phyloP scores from a whole-genome alignment of 495 filamentous ascomycete genomes.

The Neurospora cerealis region DNA sequence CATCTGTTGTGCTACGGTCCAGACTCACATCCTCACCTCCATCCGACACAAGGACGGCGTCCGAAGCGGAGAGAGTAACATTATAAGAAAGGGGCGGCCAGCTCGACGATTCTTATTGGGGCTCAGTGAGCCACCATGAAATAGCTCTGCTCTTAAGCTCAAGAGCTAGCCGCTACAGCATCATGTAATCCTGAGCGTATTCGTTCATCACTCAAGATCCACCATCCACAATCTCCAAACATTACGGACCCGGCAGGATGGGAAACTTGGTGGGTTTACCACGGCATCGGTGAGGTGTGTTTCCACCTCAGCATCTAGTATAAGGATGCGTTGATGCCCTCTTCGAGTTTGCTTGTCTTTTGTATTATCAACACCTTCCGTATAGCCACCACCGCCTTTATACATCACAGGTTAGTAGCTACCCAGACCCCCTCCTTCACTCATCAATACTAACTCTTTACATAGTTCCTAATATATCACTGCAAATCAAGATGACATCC shows the following conservation, averaged over 20 bases:
- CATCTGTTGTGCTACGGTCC: not conserved
- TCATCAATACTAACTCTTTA: not conserved
- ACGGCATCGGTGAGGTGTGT: not conserved
- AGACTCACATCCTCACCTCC: not conserved
- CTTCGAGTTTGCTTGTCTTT: not conserved
- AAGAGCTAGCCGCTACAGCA: not conserved
- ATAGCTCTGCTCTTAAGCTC: not conserved
- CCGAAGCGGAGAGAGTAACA: not conserved
- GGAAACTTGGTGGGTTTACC: not conserved
- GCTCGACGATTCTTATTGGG: not conserved
- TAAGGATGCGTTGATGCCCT: not conserved
- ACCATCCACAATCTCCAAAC: not conserved
- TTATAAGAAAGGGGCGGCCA: not conserved
- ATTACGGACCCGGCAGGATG: not conserved
- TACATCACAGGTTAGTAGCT: not conserved
- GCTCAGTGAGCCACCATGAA: not conserved
- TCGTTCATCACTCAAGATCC: not conserved
- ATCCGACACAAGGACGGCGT: not conserved
- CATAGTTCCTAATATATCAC: not conserved
- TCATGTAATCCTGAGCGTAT: not conserved
- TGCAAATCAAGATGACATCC: conserved; percentile 8
- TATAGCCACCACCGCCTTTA: not conserved
- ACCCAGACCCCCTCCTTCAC: not conserved
- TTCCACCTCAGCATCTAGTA: not conserved
- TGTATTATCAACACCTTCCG: not conserved